phyloP scores from a whole-genome alignment of 106 monocot genomes.

The Agapanthus africanus region DNA sequence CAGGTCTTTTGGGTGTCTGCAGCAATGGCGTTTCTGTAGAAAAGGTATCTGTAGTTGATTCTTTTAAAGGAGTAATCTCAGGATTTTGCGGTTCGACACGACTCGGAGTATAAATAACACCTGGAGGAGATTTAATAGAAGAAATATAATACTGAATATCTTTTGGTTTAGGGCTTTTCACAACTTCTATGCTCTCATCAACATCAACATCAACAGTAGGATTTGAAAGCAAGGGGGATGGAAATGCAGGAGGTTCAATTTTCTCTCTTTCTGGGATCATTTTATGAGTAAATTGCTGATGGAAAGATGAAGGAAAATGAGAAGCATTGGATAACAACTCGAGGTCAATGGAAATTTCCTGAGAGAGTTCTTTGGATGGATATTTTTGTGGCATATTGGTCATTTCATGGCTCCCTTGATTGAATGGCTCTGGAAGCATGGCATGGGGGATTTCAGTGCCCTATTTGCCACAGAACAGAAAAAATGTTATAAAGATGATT shows the following conservation, averaged over 20 bases:
- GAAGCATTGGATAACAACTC: conserved; percentile 21
- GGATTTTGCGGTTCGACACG: neutral
- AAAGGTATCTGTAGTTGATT: neutral
- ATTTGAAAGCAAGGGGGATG: neutral
- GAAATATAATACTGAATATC: neutral
- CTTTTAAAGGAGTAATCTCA: conserved; percentile 32
- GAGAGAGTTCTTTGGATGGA: conserved; percentile 15
- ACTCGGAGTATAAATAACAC: conserved; percentile 11
- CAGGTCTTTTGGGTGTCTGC: conserved; percentile 46
- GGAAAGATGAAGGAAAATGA: conserved; percentile 45
- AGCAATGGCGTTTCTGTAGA: conserved; percentile 37
- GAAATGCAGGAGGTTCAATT: conserved; percentile 20
- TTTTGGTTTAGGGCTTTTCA: conserved; percentile 7
- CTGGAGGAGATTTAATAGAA: conserved; percentile 9
- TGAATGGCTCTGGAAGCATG: conserved; percentile 53
- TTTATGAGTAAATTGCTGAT: conserved; percentile 37
- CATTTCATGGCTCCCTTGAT: conserved; percentile 7
- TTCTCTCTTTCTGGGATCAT: conserved; percentile 18
- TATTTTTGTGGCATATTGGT: neutral
- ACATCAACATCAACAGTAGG: conserved; percentile 2
- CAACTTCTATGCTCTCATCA: conserved; percentile 6
- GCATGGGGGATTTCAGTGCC: conserved; percentile 47
- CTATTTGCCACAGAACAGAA: conserved; percentile 18
- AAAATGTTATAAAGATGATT: neutral
- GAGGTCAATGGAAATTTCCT: conserved; percentile 4